Conservation (phyloP, 164 flowering plant genomes). For the Paratinospora sagittata region DNA sequence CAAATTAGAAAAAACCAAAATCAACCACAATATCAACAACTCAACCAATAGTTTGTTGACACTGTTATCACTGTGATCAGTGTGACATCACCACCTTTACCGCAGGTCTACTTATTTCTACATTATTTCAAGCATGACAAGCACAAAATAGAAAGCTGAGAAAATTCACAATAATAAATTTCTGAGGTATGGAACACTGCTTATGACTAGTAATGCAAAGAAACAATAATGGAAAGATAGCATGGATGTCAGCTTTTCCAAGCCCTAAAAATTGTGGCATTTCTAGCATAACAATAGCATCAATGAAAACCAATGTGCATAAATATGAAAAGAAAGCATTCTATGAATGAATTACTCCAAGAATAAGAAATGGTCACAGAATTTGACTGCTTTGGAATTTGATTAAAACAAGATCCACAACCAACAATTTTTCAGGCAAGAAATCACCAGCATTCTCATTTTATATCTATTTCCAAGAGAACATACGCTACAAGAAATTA, state of each 20-base stretch:
- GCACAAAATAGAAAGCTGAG: not conserved
- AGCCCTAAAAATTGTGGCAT: not conserved
- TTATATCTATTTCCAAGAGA: conserved; percentile 6
- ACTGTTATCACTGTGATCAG: too few relatives aligned
- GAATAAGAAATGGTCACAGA: not conserved
- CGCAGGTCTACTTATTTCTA: not conserved
- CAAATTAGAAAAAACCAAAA: not conserved
- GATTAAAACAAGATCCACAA: not conserved
- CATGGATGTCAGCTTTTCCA: not conserved
- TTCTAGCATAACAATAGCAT: not conserved
- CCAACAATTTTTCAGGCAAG: not conserved
- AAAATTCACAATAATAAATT: not conserved
- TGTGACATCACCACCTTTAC: too few relatives aligned
- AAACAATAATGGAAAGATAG: not conserved
- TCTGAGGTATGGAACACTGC: not conserved
- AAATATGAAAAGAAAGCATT: not conserved
- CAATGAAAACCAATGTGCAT: not conserved
- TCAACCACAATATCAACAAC: not conserved
- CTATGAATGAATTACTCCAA: not conserved
- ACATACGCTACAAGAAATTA: conserved; percentile 8
- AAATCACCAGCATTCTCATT: conserved; percentile 2
- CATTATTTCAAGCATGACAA: not conserved
- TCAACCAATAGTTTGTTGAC: not conserved
- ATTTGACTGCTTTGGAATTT: not conserved
- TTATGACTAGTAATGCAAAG: not conserved